phyloP scores from a whole-genome alignment of 805 yeast species.

The Spencermartinsiella europaea region DNA sequence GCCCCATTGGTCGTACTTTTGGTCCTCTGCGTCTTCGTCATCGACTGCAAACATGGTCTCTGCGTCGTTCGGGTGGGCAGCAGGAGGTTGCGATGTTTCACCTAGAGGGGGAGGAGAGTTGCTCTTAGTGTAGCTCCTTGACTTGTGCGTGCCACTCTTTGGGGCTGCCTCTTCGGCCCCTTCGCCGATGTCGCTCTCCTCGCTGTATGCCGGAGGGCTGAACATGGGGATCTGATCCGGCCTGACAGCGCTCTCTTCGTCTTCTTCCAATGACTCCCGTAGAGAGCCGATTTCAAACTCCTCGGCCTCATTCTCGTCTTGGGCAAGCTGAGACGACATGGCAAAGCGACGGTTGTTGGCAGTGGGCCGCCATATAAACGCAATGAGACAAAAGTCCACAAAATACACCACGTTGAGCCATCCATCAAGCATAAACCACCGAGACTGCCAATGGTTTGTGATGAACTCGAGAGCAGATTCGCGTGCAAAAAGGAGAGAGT shows the following conservation, averaged over 20 bases:
- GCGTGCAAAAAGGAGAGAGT: constrained; percentile 65
- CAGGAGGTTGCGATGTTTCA: background rate
- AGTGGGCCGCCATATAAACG: constrained; percentile 97
- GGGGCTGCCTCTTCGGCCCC: constrained; percentile 6
- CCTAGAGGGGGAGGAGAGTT: background rate
- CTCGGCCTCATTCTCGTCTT: constrained; percentile 66
- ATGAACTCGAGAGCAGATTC: constrained; percentile 71
- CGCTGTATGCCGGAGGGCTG: constrained; percentile 7
- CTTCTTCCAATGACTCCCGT: constrained; percentile 38
- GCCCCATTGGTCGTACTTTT: constrained; percentile 19
- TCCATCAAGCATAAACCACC: constrained; percentile 84
- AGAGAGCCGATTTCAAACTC: constrained; percentile 60
- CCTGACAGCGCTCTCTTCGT: constrained; percentile 1
- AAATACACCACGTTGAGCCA: constrained; percentile 93
- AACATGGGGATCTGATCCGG: constrained; percentile 2
- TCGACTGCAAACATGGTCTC: constrained; percentile 25
- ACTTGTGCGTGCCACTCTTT: background rate
- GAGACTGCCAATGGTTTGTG: constrained; percentile 86
- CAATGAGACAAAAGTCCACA: constrained; percentile 72
- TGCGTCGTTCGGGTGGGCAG: constrained; percentile 4
- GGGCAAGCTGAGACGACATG: constrained; percentile 80
- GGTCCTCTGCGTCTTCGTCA: constrained; percentile 23
- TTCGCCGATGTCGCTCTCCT: constrained; percentile 5
- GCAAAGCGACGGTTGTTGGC: constrained; percentile 93
- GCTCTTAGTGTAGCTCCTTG: background rate